phyloP scores from a whole-genome alignment of 2,329 filamentous ascomycete species.

The Talaromyces sp. region DNA sequence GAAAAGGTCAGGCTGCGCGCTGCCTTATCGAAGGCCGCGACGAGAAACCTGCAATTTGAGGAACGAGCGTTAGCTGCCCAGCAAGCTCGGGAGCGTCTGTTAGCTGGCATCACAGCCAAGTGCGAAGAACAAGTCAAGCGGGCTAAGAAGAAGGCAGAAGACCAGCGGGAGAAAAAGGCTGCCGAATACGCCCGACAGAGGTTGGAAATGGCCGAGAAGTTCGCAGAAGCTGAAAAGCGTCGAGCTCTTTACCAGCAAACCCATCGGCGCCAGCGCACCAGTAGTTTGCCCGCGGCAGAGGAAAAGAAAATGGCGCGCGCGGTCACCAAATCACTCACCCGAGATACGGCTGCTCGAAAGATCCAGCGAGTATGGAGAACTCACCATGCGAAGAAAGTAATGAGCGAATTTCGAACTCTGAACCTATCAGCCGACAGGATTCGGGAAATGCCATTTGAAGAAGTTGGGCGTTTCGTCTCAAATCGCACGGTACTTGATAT shows the following conservation, averaged over 20 bases:
- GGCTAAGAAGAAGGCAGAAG: slow-evolving; percentile 68
- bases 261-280: slow-evolving; percentile 54
- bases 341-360: slow-evolving; percentile 57
- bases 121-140: slow-evolving; percentile 68
- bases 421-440: slow-evolving; percentile 58
- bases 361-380: slow-evolving; percentile 63
- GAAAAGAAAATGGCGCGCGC: slow-evolving; percentile 45
- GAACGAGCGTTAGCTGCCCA: slow-evolving; percentile 66
- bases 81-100: slow-evolving; percentile 63
- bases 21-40: slow-evolving; percentile 62
- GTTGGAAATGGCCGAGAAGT: slow-evolving; percentile 66
- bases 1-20: slow-evolving; percentile 67
- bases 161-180: slow-evolving; percentile 65
- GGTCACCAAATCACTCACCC: slow-evolving; percentile 46
- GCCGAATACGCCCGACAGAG: slow-evolving; percentile 62
- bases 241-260: slow-evolving; percentile 52
- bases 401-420: slow-evolving; percentile 55
- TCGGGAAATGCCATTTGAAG: slow-evolving; percentile 59
- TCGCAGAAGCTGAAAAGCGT: slow-evolving; percentile 64
- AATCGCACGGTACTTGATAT: slow-evolving; percentile 55
- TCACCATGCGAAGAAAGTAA: slow-evolving; percentile 51
- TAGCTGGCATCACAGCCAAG: slow-evolving; percentile 66
- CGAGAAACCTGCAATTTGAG: slow-evolving; percentile 60
- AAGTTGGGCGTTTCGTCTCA: slow-evolving; percentile 59
- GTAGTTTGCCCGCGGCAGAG: slow-evolving; percentile 51